Evolutionary conservation across 2,329 filamentous ascomycete genomes (phyloP).

Genomic region (Dactylonectria macrodidyma): DNA sequence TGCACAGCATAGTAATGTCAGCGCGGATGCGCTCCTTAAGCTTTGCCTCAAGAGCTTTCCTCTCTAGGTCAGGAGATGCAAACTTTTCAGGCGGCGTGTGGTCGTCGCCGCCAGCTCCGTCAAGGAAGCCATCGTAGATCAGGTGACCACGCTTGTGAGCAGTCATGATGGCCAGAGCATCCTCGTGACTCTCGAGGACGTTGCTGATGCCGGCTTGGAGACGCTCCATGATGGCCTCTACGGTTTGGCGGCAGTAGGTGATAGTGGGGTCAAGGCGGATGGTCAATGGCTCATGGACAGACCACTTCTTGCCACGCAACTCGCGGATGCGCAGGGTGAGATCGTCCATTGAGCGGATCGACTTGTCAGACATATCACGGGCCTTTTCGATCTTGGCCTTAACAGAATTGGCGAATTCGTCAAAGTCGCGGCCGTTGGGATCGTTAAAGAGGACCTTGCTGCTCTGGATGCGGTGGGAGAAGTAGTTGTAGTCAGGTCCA

Average conservation of each 20-base stretch:
- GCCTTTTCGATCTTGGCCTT: constrained; percentile 55
- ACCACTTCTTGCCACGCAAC: constrained; percentile 63
- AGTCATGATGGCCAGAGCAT: constrained; percentile 61
- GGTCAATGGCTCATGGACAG: constrained; percentile 61
- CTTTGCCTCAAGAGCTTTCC: constrained; percentile 55
- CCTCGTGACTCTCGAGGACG: constrained; percentile 62
- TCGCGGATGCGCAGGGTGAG: constrained; percentile 64
- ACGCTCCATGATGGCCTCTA: constrained; percentile 66
- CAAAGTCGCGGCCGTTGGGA: constrained; percentile 59
- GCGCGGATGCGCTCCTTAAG: constrained; percentile 62
- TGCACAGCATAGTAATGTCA: constrained; percentile 65
- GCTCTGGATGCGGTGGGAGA: constrained; percentile 60
- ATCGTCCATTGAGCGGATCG: constrained; percentile 60
- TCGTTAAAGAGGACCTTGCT: constrained; percentile 63
- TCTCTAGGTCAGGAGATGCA: constrained; percentile 54
- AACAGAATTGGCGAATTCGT: constrained; percentile 59
- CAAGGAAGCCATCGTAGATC: constrained; percentile 53
- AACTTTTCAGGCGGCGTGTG: constrained; percentile 51
- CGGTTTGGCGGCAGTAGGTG: constrained; percentile 60
- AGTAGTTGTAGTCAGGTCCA: constrained; percentile 62
- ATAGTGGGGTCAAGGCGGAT: constrained; percentile 60
- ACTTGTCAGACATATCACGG: constrained; percentile 59
- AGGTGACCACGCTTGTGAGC: constrained; percentile 68
- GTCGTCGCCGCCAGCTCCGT: constrained; percentile 52
- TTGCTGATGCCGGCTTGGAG: constrained; percentile 66